phyloP scores from a whole-genome alignment of 768 basidiomycete genomes.

The Lanmaoa pseudosensibilis region DNA sequence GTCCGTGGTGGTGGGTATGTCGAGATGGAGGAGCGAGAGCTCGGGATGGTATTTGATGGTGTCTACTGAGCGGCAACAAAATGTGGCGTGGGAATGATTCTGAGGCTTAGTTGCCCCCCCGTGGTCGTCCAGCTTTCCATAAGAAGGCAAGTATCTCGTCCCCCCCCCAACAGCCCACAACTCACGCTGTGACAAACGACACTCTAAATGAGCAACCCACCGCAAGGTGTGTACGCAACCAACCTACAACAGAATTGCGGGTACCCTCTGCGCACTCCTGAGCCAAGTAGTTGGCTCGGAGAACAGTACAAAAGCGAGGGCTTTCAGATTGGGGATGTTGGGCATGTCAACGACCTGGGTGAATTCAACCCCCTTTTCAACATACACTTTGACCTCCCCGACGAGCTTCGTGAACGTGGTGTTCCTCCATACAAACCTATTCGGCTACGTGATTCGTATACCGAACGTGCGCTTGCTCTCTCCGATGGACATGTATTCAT shows the following conservation, averaged over 20 bases:
- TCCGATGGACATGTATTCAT: background rate
- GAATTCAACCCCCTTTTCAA: slow-evolving; percentile 35
- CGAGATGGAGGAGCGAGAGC: slow-evolving; percentile 18
- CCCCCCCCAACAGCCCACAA: background rate
- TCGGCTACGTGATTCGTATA: too few species aligned
- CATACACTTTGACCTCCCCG: slow-evolving; percentile 22
- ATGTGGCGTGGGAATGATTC: too few species aligned
- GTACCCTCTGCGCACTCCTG: slow-evolving; percentile 32
- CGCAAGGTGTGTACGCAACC: slow-evolving; percentile 8
- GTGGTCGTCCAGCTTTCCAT: too few species aligned
- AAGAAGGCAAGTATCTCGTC: background rate
- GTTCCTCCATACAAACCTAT: background rate
- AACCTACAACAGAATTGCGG: slow-evolving; percentile 19
- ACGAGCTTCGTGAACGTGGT: slow-evolving; percentile 5
- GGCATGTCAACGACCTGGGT: slow-evolving; percentile 29
- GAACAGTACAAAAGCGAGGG: slow-evolving; percentile 25
- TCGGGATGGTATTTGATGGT: slow-evolving; percentile 7
- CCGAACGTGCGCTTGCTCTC: background rate
- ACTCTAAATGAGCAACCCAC: background rate
- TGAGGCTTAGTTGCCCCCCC: too few species aligned
- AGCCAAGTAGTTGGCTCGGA: slow-evolving; percentile 8
- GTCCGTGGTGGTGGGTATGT: slow-evolving; percentile 7
- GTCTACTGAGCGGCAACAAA: too few species aligned
- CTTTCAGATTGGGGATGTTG: slow-evolving; percentile 37
- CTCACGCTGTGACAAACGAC: too few species aligned